Conservation (phyloP, 176 grass and related monocot species). For the Puya raimondii region DNA sequence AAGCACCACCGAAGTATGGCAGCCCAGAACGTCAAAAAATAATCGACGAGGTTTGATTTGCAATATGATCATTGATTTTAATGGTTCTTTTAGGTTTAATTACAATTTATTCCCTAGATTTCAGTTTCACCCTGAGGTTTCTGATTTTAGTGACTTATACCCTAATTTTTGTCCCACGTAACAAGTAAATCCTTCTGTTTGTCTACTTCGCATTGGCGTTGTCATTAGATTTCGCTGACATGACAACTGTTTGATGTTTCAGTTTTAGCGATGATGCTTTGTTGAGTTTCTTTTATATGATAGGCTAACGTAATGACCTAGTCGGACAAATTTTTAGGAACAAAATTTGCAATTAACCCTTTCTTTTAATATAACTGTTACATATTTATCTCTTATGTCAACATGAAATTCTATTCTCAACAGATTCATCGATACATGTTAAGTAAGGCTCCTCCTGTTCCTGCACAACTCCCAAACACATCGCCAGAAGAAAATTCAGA, state of each 20-base stretch:
- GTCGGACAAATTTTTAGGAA: not conserved
- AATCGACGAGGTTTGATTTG: constrained; percentile 59
- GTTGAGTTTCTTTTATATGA: no score
- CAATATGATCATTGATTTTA: not conserved
- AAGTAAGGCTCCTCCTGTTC: constrained; percentile 59
- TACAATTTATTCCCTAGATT: not conserved
- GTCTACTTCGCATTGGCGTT: no score
- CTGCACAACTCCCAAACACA: constrained; percentile 28
- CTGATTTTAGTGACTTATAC: no score
- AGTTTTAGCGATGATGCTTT: no score
- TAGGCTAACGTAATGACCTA: constrained; percentile 10
- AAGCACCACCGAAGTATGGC: constrained; percentile 69
- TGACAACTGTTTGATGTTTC: no score
- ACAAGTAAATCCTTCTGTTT: no score
- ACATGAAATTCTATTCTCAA: constrained; percentile 6
- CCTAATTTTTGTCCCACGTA: no score
- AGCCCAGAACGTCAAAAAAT: constrained; percentile 76
- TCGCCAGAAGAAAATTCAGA: constrained; percentile 9
- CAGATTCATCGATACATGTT: constrained; percentile 95
- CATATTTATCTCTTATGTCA: constrained; percentile 11
- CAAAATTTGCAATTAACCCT: constrained; percentile 11
- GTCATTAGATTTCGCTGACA: no score
- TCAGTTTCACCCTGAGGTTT: not conserved
- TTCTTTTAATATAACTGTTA: not conserved
- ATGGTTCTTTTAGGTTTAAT: not conserved